Conservation (phyloP, 805 yeast species). For the Saturnispora sanitii region DNA sequence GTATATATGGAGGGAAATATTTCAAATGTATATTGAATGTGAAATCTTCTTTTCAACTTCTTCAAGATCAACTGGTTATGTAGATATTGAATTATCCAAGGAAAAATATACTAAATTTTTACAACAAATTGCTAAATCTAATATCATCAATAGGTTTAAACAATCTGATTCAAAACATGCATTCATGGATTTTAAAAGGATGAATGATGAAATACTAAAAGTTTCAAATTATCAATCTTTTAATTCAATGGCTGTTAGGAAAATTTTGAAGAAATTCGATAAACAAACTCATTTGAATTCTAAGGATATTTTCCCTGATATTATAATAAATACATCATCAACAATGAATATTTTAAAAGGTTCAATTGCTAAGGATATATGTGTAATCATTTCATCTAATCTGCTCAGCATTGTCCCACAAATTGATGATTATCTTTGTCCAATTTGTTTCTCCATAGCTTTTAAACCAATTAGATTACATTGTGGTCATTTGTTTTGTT, state of each 20-base stretch:
- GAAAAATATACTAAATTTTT: constrained; percentile 34
- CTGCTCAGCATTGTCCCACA: constrained; percentile 57
- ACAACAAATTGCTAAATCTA: constrained; percentile 29
- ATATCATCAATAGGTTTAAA: constrained; percentile 33
- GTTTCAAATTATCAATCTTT: constrained; percentile 51
- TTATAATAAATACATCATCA: constrained; percentile 14
- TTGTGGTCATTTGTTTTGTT: constrained; percentile 65
- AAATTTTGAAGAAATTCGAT: constrained; percentile 68
- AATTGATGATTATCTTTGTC: constrained; percentile 66
- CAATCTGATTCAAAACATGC: constrained; percentile 35
- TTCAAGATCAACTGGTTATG: constrained; percentile 35
- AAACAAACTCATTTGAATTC: constrained; percentile 54
- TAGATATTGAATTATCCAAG: constrained; percentile 37
- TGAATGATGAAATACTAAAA: constrained; percentile 48
- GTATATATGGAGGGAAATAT: constrained; percentile 62
- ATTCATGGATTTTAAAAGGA: constrained; percentile 39
- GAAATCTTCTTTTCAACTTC: constrained; percentile 45
- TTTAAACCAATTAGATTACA: constrained; percentile 57
- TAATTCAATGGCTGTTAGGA: constrained; percentile 53
- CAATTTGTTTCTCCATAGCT: constrained; percentile 61
- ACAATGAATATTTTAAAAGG: constrained; percentile 18
- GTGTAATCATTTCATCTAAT: constrained; percentile 44
- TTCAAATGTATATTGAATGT: constrained; percentile 53
- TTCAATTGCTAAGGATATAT: constrained; percentile 44
- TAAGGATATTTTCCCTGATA: constrained; percentile 34